Conservation (phyloP, 805 yeast species). For the Myxozyma vanderwaltii region DNA sequence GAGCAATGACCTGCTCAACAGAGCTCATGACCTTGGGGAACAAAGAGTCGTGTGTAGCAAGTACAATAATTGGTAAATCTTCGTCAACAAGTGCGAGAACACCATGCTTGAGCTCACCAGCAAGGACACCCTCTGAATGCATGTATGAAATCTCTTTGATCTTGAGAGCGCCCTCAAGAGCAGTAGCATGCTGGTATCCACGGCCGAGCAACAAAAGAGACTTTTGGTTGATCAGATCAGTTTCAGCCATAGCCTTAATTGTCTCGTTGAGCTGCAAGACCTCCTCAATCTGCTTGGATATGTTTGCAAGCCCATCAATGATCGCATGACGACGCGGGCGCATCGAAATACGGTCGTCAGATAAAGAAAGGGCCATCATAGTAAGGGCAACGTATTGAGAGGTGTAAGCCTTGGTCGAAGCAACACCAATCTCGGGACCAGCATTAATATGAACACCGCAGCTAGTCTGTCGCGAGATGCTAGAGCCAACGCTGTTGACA, state of each 20-base stretch:
- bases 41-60: conserved; percentile 94
- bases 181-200: conserved; percentile 96
- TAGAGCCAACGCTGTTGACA: conserved; percentile 96
- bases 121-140: conserved; percentile 99
- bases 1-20: conserved; percentile 93
- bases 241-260: conserved; percentile 74
- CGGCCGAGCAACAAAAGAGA: conserved; percentile 91
- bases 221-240: conserved; percentile 74
- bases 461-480: conserved; percentile 94
- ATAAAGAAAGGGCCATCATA: conserved; percentile 92
- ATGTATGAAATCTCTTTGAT: conserved; percentile 97
- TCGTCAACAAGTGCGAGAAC: conserved; percentile 95
- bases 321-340: conserved; percentile 77
- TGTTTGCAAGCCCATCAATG: conserved; percentile 77
- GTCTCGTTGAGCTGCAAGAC: conserved; percentile 72
- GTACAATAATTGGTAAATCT: conserved; percentile 87
- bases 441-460: conserved; percentile 99
- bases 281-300: conserved; percentile 81
- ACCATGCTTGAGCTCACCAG: conserved; percentile 99
- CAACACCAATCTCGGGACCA: conserved; percentile 99
- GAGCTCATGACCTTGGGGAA: conserved; percentile 96
- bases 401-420: conserved; percentile 98
- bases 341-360: conserved; percentile 85
- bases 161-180: conserved; percentile 97
- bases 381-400: conserved; percentile 97